These are phyloP conservation scores for Inonotus hispidus DNA, from an alignment of 1,284 basidiomycete species.

Conservation along the genomic window DNA sequence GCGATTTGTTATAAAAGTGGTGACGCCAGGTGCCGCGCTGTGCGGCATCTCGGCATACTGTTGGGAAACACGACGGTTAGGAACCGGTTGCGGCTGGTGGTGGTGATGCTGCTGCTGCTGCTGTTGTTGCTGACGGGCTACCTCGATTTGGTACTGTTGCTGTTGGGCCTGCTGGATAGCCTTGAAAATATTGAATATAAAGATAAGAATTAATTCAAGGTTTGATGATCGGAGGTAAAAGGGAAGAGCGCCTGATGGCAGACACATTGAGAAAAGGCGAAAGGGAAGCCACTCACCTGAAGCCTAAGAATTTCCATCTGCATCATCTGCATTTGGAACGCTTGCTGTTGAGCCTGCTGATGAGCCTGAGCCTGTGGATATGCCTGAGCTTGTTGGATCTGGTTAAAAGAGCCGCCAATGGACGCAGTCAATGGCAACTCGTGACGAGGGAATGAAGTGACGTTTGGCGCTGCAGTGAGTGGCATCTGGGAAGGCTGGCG, in stretches of 20 bases:
- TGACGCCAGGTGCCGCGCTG: slow-evolving; percentile 57
- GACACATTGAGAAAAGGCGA: slow-evolving; percentile 13
- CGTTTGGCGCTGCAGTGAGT: slow-evolving; percentile 60
- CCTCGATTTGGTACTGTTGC: slow-evolving; percentile 55
- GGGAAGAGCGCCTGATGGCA: not conserved
- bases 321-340: slow-evolving; percentile 74
- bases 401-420: slow-evolving; percentile 58
- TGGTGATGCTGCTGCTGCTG: slow-evolving; percentile 7
- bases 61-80: slow-evolving; percentile 14
- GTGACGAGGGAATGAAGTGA: slow-evolving; percentile 55
- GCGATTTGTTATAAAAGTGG: slow-evolving; percentile 58
- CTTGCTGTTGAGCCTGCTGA: slow-evolving; percentile 36
- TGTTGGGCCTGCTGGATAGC: slow-evolving; percentile 35
- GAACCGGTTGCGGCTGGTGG: slow-evolving; percentile 27
- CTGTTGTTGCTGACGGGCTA: slow-evolving; percentile 37
- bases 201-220: slow-evolving; percentile 20
- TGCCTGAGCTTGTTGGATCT: slow-evolving; percentile 42
- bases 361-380: slow-evolving; percentile 38
- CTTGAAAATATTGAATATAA: slow-evolving; percentile 29
- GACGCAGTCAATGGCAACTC: slow-evolving; percentile 59
- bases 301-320: slow-evolving; percentile 75
- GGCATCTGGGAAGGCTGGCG: slow-evolving; percentile 57
- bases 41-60: slow-evolving; percentile 35
- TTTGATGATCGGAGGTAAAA: slow-evolving; percentile 12
- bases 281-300: slow-evolving; percentile 46